Conservation (phyloP, 306 rosid species). For the Dryas drummondii region DNA sequence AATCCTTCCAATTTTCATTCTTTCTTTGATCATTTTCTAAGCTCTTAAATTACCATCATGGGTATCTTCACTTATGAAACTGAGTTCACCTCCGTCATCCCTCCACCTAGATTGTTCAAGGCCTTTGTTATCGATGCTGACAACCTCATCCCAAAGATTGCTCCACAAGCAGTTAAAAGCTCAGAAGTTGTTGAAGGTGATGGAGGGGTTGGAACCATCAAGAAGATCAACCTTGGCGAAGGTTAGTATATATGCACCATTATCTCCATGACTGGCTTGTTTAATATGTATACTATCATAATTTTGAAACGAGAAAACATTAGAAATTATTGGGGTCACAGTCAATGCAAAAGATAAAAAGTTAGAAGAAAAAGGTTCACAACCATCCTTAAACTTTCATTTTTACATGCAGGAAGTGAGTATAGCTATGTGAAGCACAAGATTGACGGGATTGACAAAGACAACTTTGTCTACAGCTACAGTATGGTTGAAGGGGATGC, state of each 20-base stretch:
- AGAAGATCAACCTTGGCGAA: conserved; percentile 14
- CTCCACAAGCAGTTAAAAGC: conserved; percentile 13
- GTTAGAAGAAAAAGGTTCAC: no score
- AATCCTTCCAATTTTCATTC: background rate
- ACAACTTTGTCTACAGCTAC: conserved; percentile 31
- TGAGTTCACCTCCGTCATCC: conserved; percentile 14
- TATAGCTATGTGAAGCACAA: conserved; percentile 20
- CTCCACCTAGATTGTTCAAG: conserved; percentile 37
- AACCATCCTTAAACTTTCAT: background rate
- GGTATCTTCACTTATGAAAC: conserved; percentile 35
- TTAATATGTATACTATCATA: no score
- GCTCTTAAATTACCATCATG: conserved; percentile 16
- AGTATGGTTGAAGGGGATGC: conserved; percentile 39
- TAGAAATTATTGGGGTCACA: no score
- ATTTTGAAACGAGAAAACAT: no score
- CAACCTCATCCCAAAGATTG: conserved; percentile 34
- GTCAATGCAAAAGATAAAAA: no score
- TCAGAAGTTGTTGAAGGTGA: conserved; percentile 36
- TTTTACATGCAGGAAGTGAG: background rate
- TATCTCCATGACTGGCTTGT: no score
- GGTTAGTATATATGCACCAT: no score
- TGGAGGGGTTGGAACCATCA: conserved; percentile 54
- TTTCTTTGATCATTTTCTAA: background rate
- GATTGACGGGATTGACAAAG: conserved; percentile 31
- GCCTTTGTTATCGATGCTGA: conserved; percentile 33